These are phyloP conservation scores for Talaromyces borbonicus DNA, from an alignment of 495 filamentous ascomycete genomes.

Conservation along the genomic window DNA sequence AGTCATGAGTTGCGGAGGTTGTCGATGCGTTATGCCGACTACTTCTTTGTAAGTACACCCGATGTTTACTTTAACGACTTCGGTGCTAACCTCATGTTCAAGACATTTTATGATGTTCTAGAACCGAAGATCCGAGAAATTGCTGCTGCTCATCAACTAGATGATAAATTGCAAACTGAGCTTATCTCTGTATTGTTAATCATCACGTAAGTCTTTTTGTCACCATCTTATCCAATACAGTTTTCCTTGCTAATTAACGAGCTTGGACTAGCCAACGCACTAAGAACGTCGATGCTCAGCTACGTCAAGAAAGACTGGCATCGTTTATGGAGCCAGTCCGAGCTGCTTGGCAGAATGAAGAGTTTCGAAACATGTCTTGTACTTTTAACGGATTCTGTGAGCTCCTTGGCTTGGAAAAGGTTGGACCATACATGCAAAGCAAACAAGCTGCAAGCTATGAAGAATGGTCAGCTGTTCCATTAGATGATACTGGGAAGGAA, in stretches of 20 bases:
- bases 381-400: constrained; percentile 72
- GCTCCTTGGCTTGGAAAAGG: constrained; percentile 65
- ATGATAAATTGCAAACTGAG: constrained; percentile 66
- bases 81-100: neutral
- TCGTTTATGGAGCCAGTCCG: constrained; percentile 72
- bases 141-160: constrained; percentile 57
- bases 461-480: constrained; percentile 69
- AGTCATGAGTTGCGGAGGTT: constrained; percentile 82
- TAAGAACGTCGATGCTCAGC: constrained; percentile 55
- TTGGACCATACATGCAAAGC: constrained; percentile 66
- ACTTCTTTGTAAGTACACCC: constrained; percentile 52
- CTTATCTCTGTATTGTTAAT: constrained; percentile 69
- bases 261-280: constrained; percentile 62
- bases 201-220: constrained; percentile 53
- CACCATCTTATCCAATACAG: too few relatives aligned
- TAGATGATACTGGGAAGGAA: constrained; percentile 70
- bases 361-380: constrained; percentile 56
- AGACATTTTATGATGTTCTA: constrained; percentile 78
- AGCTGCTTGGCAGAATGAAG: constrained; percentile 65
- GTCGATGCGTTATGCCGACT: constrained; percentile 81
- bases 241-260: neutral
- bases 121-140: constrained; percentile 77
- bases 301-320: constrained; percentile 54
- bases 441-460: constrained; percentile 63
- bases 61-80: neutral